Percentiles rank a stretch among this genome's conserved stretches.
These are phyloP conservation scores for Phaeoacremonium minimum DNA, from an alignment of 2,329 filamentous ascomycete genomes.

Conservation along the genomic window DNA sequence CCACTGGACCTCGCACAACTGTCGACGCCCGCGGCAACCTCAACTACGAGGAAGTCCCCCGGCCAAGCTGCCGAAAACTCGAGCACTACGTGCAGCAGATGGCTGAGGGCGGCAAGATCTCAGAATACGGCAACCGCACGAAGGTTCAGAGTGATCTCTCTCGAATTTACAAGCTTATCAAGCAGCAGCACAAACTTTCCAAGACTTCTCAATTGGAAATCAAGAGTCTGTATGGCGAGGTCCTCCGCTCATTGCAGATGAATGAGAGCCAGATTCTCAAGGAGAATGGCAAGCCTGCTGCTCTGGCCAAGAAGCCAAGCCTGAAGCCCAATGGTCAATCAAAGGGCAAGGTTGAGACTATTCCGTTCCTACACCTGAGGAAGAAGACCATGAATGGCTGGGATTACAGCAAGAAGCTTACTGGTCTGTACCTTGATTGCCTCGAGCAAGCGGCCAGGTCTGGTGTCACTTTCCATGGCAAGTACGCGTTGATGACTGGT, in stretches of 20 bases:
- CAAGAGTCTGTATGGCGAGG: constrained; percentile 89
- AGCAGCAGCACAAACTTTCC: constrained; percentile 95
- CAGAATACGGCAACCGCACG: constrained; percentile 95
- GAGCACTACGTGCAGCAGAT: constrained; percentile 99
- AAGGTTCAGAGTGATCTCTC: constrained; percentile 96
- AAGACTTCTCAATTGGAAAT: constrained; percentile 96
- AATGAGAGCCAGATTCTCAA: constrained; percentile 95
- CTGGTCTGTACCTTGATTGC: constrained; percentile 85
- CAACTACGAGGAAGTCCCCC: constrained; percentile 82
- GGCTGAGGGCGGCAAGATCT: constrained; percentile 97
- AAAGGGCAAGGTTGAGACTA: constrained; percentile 94
- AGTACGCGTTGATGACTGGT: constrained; percentile 97
- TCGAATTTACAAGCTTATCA: constrained; percentile 96
- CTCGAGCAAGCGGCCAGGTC: constrained; percentile 82
- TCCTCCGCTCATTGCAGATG: constrained; percentile 92
- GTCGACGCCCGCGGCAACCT: constrained; percentile 90
- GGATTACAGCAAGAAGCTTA: constrained; percentile 99
- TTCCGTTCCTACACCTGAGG: constrained; percentile 96
- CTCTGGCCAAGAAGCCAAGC: constrained; percentile 42
- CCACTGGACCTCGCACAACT: constrained; percentile 88
- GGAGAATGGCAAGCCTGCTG: constrained; percentile 65
- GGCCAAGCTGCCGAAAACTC: constrained; percentile 87
- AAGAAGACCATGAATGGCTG: constrained; percentile 89
- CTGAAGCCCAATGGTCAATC: constrained; percentile 50
- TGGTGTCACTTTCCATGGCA: constrained; percentile 89